These are phyloP conservation scores for Leccinum pallidistipes DNA, from an alignment of 1,284 basidiomycete genomes.

Conservation along the genomic window DNA sequence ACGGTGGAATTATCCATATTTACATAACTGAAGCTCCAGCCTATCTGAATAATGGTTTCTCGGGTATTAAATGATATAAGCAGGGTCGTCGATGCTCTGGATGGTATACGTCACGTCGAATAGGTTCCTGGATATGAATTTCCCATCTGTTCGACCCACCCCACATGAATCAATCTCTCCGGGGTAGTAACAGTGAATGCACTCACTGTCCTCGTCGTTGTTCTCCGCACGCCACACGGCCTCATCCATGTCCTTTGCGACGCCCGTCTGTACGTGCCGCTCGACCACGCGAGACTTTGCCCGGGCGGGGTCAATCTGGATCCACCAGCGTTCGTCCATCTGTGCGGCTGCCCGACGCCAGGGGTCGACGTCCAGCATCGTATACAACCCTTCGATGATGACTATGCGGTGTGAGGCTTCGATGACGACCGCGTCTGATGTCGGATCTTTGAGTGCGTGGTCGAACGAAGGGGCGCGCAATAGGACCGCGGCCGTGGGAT, in stretches of 20 bases:
- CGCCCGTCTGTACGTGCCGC: conserved; percentile 75
- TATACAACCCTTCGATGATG: conserved; percentile 84
- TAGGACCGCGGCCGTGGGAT: conserved; percentile 33
- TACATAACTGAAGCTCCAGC: neutral
- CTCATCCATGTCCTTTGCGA: conserved; percentile 64
- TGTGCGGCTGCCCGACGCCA: conserved; percentile 70
- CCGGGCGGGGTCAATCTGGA: conserved; percentile 60
- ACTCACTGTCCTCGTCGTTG: conserved; percentile 77
- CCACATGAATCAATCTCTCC: neutral
- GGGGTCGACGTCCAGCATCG: conserved; percentile 66
- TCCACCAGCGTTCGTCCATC: conserved; percentile 80
- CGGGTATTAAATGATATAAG: conserved; percentile 2
- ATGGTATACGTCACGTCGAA: conserved; percentile 29
- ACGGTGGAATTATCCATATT: neutral
- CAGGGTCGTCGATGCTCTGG: conserved; percentile 28
- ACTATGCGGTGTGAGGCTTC: conserved; percentile 69
- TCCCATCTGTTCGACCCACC: conserved; percentile 22
- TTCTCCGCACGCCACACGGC: conserved; percentile 70
- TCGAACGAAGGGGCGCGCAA: conserved; percentile 73
- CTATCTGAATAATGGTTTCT: neutral
- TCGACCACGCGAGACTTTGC: conserved; percentile 68
- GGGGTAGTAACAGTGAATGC: neutral
- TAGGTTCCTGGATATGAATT: conserved; percentile 17
- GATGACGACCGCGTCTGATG: conserved; percentile 53
- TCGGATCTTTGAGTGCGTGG: conserved; percentile 66